These are phyloP conservation scores for Geranium brycei DNA, from an alignment of 345 rosid species.

Conservation along the genomic window DNA sequence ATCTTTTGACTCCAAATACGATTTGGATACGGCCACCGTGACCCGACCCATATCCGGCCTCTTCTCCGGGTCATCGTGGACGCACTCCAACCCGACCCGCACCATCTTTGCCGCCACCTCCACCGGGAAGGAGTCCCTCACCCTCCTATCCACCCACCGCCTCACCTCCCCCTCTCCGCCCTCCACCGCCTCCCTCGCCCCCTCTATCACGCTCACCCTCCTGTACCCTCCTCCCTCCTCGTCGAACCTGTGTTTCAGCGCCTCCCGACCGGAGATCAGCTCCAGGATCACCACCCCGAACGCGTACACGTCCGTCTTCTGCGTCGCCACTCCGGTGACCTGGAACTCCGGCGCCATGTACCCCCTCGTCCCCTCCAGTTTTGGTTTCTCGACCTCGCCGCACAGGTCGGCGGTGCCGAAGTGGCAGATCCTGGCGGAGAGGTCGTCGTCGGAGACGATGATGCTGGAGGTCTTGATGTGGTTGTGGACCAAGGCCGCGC, in stretches of 20 bases:
- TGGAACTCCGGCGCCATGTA: conserved; percentile 48
- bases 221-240: conserved; percentile 19
- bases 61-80: conserved; percentile 27
- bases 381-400: conserved; percentile 23
- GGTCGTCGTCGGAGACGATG: conserved; percentile 21
- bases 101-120: conserved; percentile 46
- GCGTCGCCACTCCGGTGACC: conserved; percentile 23
- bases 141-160: conserved; percentile 43
- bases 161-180: conserved; percentile 21
- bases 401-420: conserved; percentile 42
- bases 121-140: conserved; percentile 54
- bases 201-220: conserved; percentile 29
- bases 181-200: conserved; percentile 25
- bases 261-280: conserved; percentile 38
- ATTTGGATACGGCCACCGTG: conserved; percentile 26
- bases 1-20: conserved; percentile 29
- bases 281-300: conserved; percentile 46
- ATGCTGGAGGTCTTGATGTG: conserved; percentile 41
- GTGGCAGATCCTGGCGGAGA: conserved; percentile 31
- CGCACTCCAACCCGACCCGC: conserved; percentile 39
- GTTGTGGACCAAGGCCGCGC: conserved; percentile 26
- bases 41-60: conserved; percentile 46
- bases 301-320: conserved; percentile 36
- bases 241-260: conserved; percentile 23
- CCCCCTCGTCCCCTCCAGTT: conserved; percentile 38